Percentiles rank a stretch among this genome's conserved stretches.
Conservation (phyloP, 305 asterid species). For the Solanum hybrid region DNA sequence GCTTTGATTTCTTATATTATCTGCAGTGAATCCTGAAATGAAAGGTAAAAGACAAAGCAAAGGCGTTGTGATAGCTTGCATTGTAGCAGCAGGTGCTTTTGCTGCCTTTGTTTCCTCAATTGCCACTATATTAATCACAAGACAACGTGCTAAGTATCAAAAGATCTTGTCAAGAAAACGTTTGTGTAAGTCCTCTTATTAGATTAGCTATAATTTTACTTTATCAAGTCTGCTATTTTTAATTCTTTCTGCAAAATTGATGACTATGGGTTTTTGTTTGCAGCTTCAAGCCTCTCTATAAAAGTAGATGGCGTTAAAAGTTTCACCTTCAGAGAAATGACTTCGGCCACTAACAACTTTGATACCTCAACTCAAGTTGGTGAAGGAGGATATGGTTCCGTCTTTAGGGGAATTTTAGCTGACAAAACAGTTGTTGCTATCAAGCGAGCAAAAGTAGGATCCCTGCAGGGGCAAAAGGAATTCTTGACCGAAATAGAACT, state of each 20-base stretch:
- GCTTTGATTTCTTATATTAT: neutral
- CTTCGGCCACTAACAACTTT: conserved; percentile 27
- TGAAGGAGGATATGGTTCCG: conserved; percentile 44
- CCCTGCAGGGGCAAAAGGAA: conserved; percentile 41
- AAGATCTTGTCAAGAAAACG: conserved; percentile 16
- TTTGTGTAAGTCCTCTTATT: conserved; percentile 19
- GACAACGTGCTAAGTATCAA: conserved; percentile 13
- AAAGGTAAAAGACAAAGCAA: conserved; percentile 13
- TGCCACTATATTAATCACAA: conserved; percentile 18
- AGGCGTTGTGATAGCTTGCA: conserved; percentile 14
- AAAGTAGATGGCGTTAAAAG: conserved; percentile 37
- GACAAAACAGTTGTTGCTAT: conserved; percentile 32
- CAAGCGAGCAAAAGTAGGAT: conserved; percentile 41
- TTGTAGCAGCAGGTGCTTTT: conserved; percentile 20
- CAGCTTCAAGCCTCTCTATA: conserved; percentile 33
- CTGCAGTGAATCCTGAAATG: conserved; percentile 22
- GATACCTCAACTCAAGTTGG: conserved; percentile 31
- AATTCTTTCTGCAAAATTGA: neutral
- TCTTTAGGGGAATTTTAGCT: conserved; percentile 26
- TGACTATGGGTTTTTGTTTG: neutral
- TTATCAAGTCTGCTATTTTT: neutral
- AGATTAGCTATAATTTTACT: neutral
- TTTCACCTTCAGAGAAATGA: conserved; percentile 34
- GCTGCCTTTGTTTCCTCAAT: conserved; percentile 19
- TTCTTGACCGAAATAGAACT: conserved; percentile 42